These are phyloP conservation scores for Xylaria sp. DNA, from an alignment of 2,329 filamentous ascomycete genomes.

Conservation along the genomic window DNA sequence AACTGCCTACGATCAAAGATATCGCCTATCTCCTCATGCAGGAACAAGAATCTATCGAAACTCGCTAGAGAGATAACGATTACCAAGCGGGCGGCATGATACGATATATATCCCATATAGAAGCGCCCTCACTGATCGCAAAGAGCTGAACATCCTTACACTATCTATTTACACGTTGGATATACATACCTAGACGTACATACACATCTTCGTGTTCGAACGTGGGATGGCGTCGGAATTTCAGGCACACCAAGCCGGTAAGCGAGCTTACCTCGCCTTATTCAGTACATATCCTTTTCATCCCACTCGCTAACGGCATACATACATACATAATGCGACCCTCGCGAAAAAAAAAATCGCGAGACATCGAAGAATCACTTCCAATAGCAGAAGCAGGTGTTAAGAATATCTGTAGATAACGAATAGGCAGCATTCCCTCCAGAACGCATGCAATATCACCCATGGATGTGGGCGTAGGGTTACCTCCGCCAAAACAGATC, in stretches of 20 bases:
- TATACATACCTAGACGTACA: no score
- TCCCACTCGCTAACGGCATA: no score
- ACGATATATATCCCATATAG: background rate
- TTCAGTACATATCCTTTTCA: no score
- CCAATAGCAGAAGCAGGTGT: no score
- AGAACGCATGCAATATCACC: background rate
- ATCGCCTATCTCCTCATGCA: conserved; percentile 8
- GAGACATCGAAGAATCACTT: no score
- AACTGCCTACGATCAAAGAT: no score
- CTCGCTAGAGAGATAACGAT: background rate
- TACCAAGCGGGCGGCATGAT: background rate
- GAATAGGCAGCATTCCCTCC: conserved; percentile 1
- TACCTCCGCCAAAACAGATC: background rate
- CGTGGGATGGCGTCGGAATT: background rate
- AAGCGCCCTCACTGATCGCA: background rate
- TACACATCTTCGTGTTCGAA: background rate
- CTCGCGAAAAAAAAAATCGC: no score
- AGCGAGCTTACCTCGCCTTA: no score
- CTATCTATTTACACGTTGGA: background rate
- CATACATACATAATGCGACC: no score
- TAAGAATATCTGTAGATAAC: background rate
- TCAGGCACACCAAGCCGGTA: conserved; percentile 4
- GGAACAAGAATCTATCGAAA: background rate
- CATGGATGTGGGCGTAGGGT: background rate
- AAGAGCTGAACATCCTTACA: conserved; percentile 24